These are phyloP conservation scores for Globisporangium radiosum DNA, from an alignment of 352 stramenopile genomes.

Conservation along the genomic window DNA sequence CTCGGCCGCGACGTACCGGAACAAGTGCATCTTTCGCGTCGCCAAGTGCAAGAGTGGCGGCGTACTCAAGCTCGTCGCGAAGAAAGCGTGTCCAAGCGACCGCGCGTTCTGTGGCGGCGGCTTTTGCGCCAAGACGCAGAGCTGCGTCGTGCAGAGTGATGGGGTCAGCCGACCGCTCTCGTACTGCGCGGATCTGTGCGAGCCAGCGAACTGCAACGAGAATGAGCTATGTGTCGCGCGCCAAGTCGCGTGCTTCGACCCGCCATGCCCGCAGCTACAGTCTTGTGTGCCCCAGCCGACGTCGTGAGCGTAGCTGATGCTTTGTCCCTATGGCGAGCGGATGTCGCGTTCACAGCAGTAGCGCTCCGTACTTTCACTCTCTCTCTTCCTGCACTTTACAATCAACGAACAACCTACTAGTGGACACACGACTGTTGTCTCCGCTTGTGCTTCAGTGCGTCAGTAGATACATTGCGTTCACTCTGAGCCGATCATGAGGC, in stretches of 20 bases:
- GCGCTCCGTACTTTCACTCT: too few species aligned
- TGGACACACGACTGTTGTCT: too few species aligned
- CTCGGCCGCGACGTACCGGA: slow-evolving; percentile 21
- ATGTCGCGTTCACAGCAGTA: too few species aligned
- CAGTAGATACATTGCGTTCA: too few species aligned
- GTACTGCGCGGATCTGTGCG: slow-evolving; percentile 13
- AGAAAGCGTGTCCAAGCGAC: slow-evolving; percentile 14
- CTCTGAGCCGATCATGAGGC: too few species aligned
- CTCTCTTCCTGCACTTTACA: too few species aligned
- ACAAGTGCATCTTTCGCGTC: slow-evolving; percentile 23
- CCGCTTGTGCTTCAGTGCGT: too few species aligned
- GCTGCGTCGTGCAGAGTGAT: slow-evolving; percentile 4
- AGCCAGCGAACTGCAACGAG: slow-evolving; percentile 2
- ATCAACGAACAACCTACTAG: too few species aligned
- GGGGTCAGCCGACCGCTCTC: slow-evolving; percentile 1
- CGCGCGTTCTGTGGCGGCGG: slow-evolving; percentile 4
- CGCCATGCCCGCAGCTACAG: slow-evolving; percentile 8
- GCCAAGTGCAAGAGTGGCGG: slow-evolving; percentile 14
- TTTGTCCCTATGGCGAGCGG: too few species aligned
- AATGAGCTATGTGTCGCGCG: slow-evolving; percentile 8
- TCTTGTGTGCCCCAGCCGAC: slow-evolving; percentile 1
- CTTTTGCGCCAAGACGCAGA: neutral
- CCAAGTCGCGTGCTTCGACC: slow-evolving; percentile 8
- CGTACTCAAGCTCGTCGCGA: slow-evolving; percentile 17
- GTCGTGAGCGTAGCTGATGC: neutral